Conservation (phyloP, 306 rosid genomes). For the Castanea mollissima region DNA sequence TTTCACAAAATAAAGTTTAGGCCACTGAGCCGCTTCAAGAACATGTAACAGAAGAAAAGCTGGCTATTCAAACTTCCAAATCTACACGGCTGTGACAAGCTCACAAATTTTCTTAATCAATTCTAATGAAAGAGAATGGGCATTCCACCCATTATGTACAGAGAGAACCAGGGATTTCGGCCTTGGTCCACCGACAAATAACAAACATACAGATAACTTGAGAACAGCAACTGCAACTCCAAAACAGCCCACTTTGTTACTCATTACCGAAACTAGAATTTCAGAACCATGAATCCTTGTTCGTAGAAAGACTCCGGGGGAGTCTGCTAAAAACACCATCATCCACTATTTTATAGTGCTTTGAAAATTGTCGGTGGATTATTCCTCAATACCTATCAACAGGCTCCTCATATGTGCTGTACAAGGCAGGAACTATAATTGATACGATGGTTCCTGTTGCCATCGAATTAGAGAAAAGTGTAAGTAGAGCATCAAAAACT, state of each 20-base stretch:
- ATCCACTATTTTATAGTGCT: slow-evolving; percentile 78
- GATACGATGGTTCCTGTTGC: slow-evolving; percentile 65
- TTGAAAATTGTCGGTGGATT: slow-evolving; percentile 68
- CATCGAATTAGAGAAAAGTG: slow-evolving; percentile 22
- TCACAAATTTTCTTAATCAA: too few species aligned
- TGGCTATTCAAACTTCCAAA: too few species aligned
- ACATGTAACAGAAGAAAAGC: too few species aligned
- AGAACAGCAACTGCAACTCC: background rate
- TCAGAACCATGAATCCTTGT: slow-evolving; percentile 54
- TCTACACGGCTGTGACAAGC: too few species aligned
- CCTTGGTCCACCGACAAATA: background rate
- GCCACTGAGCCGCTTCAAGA: too few species aligned
- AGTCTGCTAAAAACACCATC: slow-evolving; percentile 69
- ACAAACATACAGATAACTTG: background rate
- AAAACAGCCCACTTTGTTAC: background rate
- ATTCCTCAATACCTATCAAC: slow-evolving; percentile 61
- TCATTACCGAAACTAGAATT: background rate
- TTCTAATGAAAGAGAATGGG: background rate
- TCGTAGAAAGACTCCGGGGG: slow-evolving; percentile 55
- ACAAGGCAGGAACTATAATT: slow-evolving; percentile 72
- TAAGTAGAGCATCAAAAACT: slow-evolving; percentile 8
- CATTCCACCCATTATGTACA: background rate
- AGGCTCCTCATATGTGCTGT: slow-evolving; percentile 50
- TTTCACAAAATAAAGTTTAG: background rate
- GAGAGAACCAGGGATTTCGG: background rate